phyloP scores from a whole-genome alignment of 345 rosid genomes.

The Durio zibethinus region DNA sequence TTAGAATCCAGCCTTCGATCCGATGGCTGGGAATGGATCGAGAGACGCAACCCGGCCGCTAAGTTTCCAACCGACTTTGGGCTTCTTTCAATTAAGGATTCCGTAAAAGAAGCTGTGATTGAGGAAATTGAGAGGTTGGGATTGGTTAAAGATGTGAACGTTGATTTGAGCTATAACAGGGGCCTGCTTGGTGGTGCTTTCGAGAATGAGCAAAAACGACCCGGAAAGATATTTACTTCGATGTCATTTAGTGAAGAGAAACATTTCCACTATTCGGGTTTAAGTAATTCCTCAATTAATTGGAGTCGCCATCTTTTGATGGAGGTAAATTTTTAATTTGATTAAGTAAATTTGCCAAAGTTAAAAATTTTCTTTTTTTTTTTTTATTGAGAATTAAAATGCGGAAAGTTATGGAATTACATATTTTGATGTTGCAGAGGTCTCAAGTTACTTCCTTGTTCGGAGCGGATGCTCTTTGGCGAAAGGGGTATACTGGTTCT shows the following conservation, averaged over 20 bases:
- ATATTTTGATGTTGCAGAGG: slow-evolving; percentile 40
- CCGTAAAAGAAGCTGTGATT: slow-evolving; percentile 39
- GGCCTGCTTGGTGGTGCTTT: slow-evolving; percentile 58
- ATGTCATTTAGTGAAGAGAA: slow-evolving; percentile 75
- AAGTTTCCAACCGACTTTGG: slow-evolving; percentile 84
- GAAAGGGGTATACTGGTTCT: slow-evolving; percentile 82
- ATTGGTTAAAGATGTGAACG: slow-evolving; percentile 74
- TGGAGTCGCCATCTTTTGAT: slow-evolving; percentile 73
- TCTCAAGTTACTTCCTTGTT: slow-evolving; percentile 91
- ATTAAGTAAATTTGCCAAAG: neutral
- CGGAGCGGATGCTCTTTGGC: slow-evolving; percentile 91
- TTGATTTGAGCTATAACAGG: slow-evolving; percentile 67
- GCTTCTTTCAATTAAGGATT: slow-evolving; percentile 55
- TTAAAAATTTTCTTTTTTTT: neutral
- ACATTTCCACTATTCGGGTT: slow-evolving; percentile 26
- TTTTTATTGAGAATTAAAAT: neutral
- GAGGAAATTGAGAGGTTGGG: slow-evolving; percentile 55
- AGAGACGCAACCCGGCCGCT: slow-evolving; percentile 70
- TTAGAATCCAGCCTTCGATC: slow-evolving; percentile 51
- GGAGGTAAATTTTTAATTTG: slow-evolving; percentile 42
- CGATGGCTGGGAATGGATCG: slow-evolving; percentile 87
- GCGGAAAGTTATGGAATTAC: neutral
- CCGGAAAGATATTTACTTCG: slow-evolving; percentile 81
- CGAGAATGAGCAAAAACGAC: slow-evolving; percentile 63
- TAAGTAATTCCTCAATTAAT: slow-evolving; percentile 59